Evolutionary conservation across 139 green algal species (phyloP), one percentile per base, ranked within the genome.

Genomic region (Chlamydomonas schloesseri): DNA sequence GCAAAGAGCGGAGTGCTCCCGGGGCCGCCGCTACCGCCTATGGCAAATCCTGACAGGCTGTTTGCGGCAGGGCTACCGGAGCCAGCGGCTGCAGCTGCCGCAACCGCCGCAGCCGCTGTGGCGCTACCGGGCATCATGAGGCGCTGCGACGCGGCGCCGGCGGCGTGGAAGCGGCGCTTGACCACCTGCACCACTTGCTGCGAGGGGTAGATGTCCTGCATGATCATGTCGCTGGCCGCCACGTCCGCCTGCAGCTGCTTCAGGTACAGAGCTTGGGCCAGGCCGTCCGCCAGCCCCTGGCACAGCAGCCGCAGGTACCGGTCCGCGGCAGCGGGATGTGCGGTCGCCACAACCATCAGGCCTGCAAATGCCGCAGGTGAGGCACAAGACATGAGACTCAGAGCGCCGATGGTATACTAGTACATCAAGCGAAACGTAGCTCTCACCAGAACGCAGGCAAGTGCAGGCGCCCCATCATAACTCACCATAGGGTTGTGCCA

Each of bases 211-310:
- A 71, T 71, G 64, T 71, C 64, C 29, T 71, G 29, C 64, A 71
- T 71, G 64, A 71, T 29, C 64, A 37, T 37, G 13, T 71, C 64
- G 29, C n/a, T 37, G 64, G 64, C 64, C 13, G 64, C 64, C 64
- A 71, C 64, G 26, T 71, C 64, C 18, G 64, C 64, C 64, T 71
- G 64, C 64, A 71, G 34, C 64, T 71, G 64, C 64, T 71, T 71
- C 29, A 71, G 64, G 64, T 71, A 71, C 64, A 71, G 64, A 29
- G 64, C 64, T n/a, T 71, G 64, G 13, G 64, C 29, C 64, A 71
- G 64, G 5, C n/a, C 29, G 29, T 71, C 64, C 14, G 64, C 64
- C 64, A 71, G 64, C 8, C 64, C 64, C n/a, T 36, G 64, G 18
- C n/a, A 28, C 64, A 71, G 64, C 64, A 71, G 64, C 64, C 64